Conservation (phyloP, 495 filamentous ascomycete genomes). For the Haplographium delicatum region DNA sequence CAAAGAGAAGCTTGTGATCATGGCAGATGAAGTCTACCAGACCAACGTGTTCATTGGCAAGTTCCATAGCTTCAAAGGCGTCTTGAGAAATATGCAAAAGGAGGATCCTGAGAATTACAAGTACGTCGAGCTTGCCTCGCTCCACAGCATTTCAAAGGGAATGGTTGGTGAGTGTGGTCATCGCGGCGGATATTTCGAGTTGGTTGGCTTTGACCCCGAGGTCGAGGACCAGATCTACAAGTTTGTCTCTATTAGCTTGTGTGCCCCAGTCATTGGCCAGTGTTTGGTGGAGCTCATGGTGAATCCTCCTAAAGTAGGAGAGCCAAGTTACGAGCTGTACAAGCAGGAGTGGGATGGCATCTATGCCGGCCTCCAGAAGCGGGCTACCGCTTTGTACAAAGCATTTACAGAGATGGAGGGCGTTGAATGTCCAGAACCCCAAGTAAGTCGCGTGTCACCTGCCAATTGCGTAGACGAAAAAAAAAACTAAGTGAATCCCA, state of each 20-base stretch:
- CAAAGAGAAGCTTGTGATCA: slow-evolving; percentile 77
- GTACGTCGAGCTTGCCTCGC: slow-evolving; percentile 76
- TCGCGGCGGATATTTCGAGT: slow-evolving; percentile 94
- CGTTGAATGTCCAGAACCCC: slow-evolving; percentile 78
- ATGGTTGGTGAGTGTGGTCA: slow-evolving; percentile 99
- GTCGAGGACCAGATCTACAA: slow-evolving; percentile 97
- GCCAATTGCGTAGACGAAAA: slow-evolving; percentile 1
- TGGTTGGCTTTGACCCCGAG: slow-evolving; percentile 77
- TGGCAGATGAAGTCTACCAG: slow-evolving; percentile 98
- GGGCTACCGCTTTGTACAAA: slow-evolving; percentile 78
- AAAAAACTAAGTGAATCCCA: slow-evolving; percentile 37
- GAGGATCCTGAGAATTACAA: slow-evolving; percentile 69
- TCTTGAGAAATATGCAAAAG: slow-evolving; percentile 77
- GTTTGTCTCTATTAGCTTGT: slow-evolving; percentile 91
- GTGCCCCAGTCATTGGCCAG: slow-evolving; percentile 91
- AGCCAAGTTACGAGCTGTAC: slow-evolving; percentile 79
- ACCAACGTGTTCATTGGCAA: slow-evolving; percentile 94
- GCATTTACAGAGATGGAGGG: slow-evolving; percentile 94
- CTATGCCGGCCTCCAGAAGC: slow-evolving; percentile 64
- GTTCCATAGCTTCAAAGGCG: slow-evolving; percentile 92
- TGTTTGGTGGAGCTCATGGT: slow-evolving; percentile 96
- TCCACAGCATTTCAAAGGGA: slow-evolving; percentile 87
- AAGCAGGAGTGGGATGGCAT: slow-evolving; percentile 76
- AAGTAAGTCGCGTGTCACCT: slow-evolving; percentile 34
- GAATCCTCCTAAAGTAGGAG: slow-evolving; percentile 79